A percentile compares a stretch with the other conserved stretches of the same genome.
These are phyloP conservation scores for Penicillium ochrochloron DNA, from an alignment of 495 filamentous ascomycete species.

Conservation along the genomic window DNA sequence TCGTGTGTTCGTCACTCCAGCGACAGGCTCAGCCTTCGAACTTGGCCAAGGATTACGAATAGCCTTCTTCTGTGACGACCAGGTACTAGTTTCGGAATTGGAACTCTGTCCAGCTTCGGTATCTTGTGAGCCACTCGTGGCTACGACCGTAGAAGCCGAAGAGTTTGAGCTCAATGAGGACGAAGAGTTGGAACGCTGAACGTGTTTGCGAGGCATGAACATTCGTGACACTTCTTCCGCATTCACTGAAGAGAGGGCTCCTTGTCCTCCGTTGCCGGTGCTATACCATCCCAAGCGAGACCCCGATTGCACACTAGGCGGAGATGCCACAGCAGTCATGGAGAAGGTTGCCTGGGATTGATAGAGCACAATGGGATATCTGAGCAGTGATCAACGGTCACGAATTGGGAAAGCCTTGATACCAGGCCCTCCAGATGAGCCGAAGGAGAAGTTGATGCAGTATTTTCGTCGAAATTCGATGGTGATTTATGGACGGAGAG, in stretches of 20 bases:
- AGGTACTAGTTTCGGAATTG: constrained; percentile 53
- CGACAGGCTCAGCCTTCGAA: constrained; percentile 68
- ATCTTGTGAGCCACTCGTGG: constrained; percentile 47
- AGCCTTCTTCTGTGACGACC: constrained; percentile 69
- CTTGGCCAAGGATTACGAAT: constrained; percentile 73
- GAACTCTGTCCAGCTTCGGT: constrained; percentile 53
- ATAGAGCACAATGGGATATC: constrained; percentile 18
- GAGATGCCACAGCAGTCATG: constrained; percentile 98
- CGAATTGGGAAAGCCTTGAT: constrained; percentile 12
- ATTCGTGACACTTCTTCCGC: constrained; percentile 85
- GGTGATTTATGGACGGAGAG: background rate
- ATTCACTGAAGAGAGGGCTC: constrained; percentile 77
- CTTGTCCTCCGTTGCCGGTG: constrained; percentile 73
- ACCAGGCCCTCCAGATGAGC: background rate
- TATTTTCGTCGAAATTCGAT: background rate
- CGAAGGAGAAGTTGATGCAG: background rate
- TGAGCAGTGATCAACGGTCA: constrained; percentile 29
- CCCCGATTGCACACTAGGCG: constrained; percentile 81
- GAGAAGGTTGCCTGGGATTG: constrained; percentile 44
- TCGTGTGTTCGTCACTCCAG: constrained; percentile 63
- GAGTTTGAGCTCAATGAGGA: constrained; percentile 68
- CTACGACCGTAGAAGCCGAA: constrained; percentile 52
- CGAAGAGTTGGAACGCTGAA: constrained; percentile 85
- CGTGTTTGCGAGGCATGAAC: constrained; percentile 82
- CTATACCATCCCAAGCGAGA: constrained; percentile 64